Conservation (phyloP, 2,329 filamentous ascomycete genomes). For the Acrocalymma vagum region DNA sequence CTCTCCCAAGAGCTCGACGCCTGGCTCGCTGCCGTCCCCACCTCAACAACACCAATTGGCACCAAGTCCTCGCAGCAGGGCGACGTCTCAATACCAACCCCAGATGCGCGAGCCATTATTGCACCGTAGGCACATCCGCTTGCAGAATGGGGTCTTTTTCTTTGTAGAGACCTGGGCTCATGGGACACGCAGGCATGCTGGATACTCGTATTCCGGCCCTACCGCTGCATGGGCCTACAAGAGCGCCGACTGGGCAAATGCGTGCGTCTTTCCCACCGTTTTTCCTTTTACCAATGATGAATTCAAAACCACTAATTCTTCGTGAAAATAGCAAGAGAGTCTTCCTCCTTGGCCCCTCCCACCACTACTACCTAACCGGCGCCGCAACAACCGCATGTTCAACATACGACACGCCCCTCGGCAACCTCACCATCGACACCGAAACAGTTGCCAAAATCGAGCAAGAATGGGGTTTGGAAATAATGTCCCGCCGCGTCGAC, state of each 20-base stretch:
- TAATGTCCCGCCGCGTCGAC: slow-evolving; percentile 73
- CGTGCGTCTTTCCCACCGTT: slow-evolving; percentile 57
- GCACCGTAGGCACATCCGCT: slow-evolving; percentile 93
- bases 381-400: slow-evolving; percentile 79
- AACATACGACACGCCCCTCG: slow-evolving; percentile 77
- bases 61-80: slow-evolving; percentile 50
- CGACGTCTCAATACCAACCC: slow-evolving; percentile 66
- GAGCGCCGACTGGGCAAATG: slow-evolving; percentile 79
- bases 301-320: slow-evolving; percentile 6
- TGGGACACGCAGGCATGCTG: slow-evolving; percentile 77
- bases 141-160: slow-evolving; percentile 4
- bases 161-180: slow-evolving; percentile 27
- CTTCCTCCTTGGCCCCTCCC: slow-evolving; percentile 92
- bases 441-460: slow-evolving; percentile 59
- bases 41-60: slow-evolving; percentile 68
- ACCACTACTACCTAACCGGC: slow-evolving; percentile 81
- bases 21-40: slow-evolving; percentile 77
- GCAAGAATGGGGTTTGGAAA: slow-evolving; percentile 35
- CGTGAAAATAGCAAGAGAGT: slow-evolving; percentile 73
- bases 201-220: slow-evolving; percentile 89
- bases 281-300: neutral
- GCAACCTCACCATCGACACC: slow-evolving; percentile 72
- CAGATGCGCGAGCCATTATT: slow-evolving; percentile 84
- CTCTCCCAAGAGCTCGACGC: slow-evolving; percentile 75
- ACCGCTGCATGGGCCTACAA: slow-evolving; percentile 97